Percentiles rank a stretch among this genome's conserved stretches.
These are phyloP conservation scores for Saturnispora quitensis DNA, from an alignment of 805 yeast species.

Conservation along the genomic window DNA sequence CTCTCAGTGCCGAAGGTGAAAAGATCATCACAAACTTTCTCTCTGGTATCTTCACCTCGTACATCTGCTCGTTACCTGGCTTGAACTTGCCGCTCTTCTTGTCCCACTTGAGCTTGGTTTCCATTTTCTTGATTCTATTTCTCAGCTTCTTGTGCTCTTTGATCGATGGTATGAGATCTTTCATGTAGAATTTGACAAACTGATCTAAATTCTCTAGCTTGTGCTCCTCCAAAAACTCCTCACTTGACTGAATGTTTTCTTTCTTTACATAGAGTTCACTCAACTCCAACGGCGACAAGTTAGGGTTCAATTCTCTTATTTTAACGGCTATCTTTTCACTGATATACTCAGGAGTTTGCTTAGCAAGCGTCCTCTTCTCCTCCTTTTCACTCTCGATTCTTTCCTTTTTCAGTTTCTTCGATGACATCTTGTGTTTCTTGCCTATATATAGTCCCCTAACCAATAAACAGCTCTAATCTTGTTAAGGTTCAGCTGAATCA, in stretches of 20 bases:
- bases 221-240: constrained; percentile 46
- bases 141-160: constrained; percentile 21
- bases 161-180: constrained; percentile 33
- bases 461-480: not conserved
- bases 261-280: constrained; percentile 51
- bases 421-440: constrained; percentile 29
- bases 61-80: constrained; percentile 8
- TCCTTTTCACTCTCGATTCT: constrained; percentile 59
- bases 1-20: constrained; percentile 75
- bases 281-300: constrained; percentile 68
- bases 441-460: not conserved
- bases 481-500: not conserved
- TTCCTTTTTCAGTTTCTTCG: constrained; percentile 55
- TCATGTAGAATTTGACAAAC: constrained; percentile 45
- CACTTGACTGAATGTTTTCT: constrained; percentile 50
- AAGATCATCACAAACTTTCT: constrained; percentile 43
- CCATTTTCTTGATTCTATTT: constrained; percentile 21
- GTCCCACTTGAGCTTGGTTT: constrained; percentile 20
- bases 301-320: constrained; percentile 51
- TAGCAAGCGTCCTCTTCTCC: constrained; percentile 47
- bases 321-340: constrained; percentile 58
- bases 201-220: constrained; percentile 44
- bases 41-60: constrained; percentile 18
- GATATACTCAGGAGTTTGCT: constrained; percentile 47
- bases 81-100: constrained; percentile 19